Base-by-base conservation (phyloP, 202 grass and related monocot species). In the Elaeis oleifera region DNA sequence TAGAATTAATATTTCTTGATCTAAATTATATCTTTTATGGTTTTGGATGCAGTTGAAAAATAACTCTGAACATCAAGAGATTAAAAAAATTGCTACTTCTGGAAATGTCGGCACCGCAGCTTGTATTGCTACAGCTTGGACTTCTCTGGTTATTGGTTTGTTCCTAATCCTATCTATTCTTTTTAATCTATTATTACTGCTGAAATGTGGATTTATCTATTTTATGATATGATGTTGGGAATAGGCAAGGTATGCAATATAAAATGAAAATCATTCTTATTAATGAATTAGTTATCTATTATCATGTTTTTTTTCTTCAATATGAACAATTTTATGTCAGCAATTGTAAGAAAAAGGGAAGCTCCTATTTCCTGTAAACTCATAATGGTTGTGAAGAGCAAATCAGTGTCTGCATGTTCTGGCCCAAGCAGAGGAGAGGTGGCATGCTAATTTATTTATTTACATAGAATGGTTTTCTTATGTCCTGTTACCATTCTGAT, bases 51-150 rank as follows among this genome's bases (percentile, higher is more conserved):
- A 91, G 92, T 64, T 96, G 68, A 91, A 85, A 77, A 72, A 55
- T 74, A 91, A 18, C 55, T 81, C 81, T 70, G 79, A 85, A 54
- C 87, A 77, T 72, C 81, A 88, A 50, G 91, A 96, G 81, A 85
- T 96, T 62, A 91, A 89, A 79, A 91, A 89, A 67, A 96, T 90
- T 63, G 84, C 78, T 23, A 85, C 67, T 63, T 83, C 87, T 58
- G 67, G 84, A 49, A 83, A 74, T 69, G 65, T 96, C 51, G 77
- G 84, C 74, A 59, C 64, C 54, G 53, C 84, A 69, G 81, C 81
- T 60, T 96, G 79, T 67, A 6, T 85, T 31, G 91, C 91, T 64
- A 85, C 87, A 28, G 84, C 84, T 48, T 80, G 83, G 73, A 89
- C 84, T 20, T 75, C 84, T 68, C 23, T 82, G n/a, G 73, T 81